Conservation (phyloP, 176 grass and related monocot species). For the Musa troglodytarum region DNA sequence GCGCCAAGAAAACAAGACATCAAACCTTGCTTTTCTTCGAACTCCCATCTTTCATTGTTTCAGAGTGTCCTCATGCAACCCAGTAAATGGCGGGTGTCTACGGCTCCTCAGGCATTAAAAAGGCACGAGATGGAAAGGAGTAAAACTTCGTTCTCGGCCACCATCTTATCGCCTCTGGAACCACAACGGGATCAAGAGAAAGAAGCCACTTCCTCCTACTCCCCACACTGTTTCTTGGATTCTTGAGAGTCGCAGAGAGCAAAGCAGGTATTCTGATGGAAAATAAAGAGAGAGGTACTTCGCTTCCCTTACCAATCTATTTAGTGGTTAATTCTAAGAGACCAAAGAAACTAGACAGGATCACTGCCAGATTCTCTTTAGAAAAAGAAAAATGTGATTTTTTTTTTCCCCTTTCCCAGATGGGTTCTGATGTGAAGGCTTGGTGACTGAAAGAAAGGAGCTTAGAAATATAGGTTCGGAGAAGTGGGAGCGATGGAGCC, state of each 20-base stretch:
- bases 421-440: slow-evolving; percentile 8
- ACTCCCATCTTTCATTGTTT: slow-evolving; percentile 86
- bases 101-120: slow-evolving; percentile 27
- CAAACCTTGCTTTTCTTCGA: slow-evolving; percentile 86
- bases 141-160: too few species aligned
- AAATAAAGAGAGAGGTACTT: slow-evolving; percentile 25
- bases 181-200: slow-evolving; percentile 27
- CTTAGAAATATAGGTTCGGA: slow-evolving; percentile 15
- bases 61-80: slow-evolving; percentile 50
- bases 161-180: slow-evolving; percentile 8
- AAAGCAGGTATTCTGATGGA: slow-evolving; percentile 60
- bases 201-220: slow-evolving; percentile 31
- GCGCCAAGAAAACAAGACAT: not conserved
- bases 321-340: not conserved
- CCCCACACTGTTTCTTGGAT: slow-evolving; percentile 24
- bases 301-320: slow-evolving; percentile 7
- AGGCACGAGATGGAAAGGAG: too few species aligned
- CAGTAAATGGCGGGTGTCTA: slow-evolving; percentile 13
- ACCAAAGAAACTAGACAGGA: slow-evolving; percentile 17
- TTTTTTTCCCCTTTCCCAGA: slow-evolving; percentile 1
- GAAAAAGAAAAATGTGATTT: slow-evolving; percentile 11
- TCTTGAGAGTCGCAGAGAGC: not conserved
- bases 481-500: not conserved
- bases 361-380: slow-evolving; percentile 23
- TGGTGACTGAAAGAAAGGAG: slow-evolving; percentile 1